Percentiles rank a stretch among this genome's conserved stretches.
These are phyloP conservation scores for Sphagnum fallax DNA, from an alignment of 228 moss, liverwort and hornwort genomes.

Conservation along the genomic window DNA sequence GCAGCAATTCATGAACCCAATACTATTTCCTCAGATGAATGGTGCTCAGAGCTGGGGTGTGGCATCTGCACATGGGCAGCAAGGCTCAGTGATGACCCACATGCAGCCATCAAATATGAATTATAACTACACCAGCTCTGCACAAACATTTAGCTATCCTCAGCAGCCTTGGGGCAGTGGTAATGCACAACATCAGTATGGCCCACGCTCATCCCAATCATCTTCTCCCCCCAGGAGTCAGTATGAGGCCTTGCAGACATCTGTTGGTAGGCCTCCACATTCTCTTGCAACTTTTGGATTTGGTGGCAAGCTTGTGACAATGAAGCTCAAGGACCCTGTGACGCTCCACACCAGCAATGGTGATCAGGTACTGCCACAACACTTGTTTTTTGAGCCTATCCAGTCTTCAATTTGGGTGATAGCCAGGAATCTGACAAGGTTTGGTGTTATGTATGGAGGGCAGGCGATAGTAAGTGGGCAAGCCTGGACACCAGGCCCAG, in stretches of 20 bases:
- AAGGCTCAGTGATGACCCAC: slow-evolving; percentile 23
- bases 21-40: slow-evolving; percentile 28
- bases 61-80: slow-evolving; percentile 16
- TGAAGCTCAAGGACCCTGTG: slow-evolving; percentile 85
- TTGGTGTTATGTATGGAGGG: background rate
- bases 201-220: slow-evolving; percentile 36
- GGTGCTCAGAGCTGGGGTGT: slow-evolving; percentile 30
- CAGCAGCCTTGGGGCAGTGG: slow-evolving; percentile 24
- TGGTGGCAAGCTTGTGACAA: slow-evolving; percentile 70
- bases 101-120: slow-evolving; percentile 16
- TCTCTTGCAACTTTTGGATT: slow-evolving; percentile 77
- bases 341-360: slow-evolving; percentile 84
- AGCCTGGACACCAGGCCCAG: slow-evolving; percentile 74
- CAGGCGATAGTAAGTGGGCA: slow-evolving; percentile 83
- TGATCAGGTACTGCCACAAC: slow-evolving; percentile 48
- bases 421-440: no score
- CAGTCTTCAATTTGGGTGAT: no score
- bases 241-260: slow-evolving; percentile 75
- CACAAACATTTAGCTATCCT: background rate
- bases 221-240: slow-evolving; percentile 64
- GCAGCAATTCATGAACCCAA: slow-evolving; percentile 8
- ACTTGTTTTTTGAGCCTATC: no score
- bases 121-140: slow-evolving; percentile 13
- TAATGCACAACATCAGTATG: slow-evolving; percentile 27
- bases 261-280: slow-evolving; percentile 78